Percentiles rank a stretch among this genome's conserved stretches.
Conservation (phyloP, 495 filamentous ascomycete species). For the Opeltia flavorubescens region DNA sequence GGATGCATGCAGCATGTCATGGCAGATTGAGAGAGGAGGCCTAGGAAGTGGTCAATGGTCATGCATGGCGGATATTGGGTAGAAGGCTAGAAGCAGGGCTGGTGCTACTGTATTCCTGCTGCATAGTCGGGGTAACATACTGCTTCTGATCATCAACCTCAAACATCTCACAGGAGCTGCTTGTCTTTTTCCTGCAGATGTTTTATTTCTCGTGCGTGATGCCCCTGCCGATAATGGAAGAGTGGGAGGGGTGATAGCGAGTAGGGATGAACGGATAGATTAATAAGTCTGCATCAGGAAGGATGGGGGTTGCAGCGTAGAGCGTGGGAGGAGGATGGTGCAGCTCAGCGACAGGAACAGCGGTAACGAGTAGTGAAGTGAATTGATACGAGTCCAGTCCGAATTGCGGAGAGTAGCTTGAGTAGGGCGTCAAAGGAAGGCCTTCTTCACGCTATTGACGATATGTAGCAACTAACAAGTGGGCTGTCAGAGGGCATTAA, state of each 20-base stretch:
- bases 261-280: background rate
- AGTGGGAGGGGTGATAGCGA: background rate
- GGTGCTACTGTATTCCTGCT: background rate
- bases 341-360: background rate
- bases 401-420: conserved; percentile 1
- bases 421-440: too few species aligned
- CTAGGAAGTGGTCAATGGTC: background rate
- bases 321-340: background rate
- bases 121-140: background rate
- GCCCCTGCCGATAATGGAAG: background rate
- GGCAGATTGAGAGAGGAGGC: background rate
- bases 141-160: too few species aligned
- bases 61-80: conserved; percentile 2
- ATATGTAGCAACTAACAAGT: background rate
- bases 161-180: too few species aligned
- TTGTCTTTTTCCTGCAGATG: too few species aligned
- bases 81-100: background rate
- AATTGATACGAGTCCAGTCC: background rate
- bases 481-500: background rate
- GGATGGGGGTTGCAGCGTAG: background rate
- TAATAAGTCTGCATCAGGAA: background rate
- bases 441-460: background rate
- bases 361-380: background rate
- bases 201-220: background rate
- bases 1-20: conserved; percentile 4